Evolutionary conservation across 768 basidiomycete genomes (phyloP), one percentile per base, ranked within the genome.

Genomic region (Lentinula sp.): DNA sequence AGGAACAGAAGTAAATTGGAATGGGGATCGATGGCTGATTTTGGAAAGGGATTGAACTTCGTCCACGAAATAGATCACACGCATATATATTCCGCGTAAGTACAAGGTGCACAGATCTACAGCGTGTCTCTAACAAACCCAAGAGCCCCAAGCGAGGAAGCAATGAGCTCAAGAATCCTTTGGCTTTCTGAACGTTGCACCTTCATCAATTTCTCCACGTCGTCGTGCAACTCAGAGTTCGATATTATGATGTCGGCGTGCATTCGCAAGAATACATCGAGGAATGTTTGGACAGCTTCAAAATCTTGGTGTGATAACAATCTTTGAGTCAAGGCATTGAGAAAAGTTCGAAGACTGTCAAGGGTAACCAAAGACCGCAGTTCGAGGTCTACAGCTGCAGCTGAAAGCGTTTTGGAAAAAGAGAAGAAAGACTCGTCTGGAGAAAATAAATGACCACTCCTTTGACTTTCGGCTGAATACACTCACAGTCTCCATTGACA

Each of bases 351-450:
- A 21, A 95, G 78, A 58, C 82, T 80, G 46, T 85, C 78, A 39
- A 91, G 74, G 3, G 86, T 81, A 32, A 84, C 74, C 57, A 98
- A 75, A 1, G 89, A 88, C 8, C 93, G 91, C 23, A 99, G 76
- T 69, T 98, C 96, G 16, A 97, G 78, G 71, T 99, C 97, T 49
- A 94, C 80, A 0, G 92, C 88, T 15, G 96, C 92, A 0, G 97
- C 95, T 1, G 94, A 91, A 9, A 99, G 80, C 4, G 84, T 81
- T 74, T 98, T 96, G 49, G 88, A 78, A 67, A 91, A 89, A 62
- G 76, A 77, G 78, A 98, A 98, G 74, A 98, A 90, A 1, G 74
- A 70, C 64, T 95, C 90, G 70, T 91, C 93, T 90, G 69, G 42
- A 60, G 32, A 49, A 49, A 31, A 52, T 45, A 18, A 62, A 51